A percentile compares a stretch with the other conserved stretches of the same genome.
These are phyloP conservation scores for Cyclotella choctawhatcheeana DNA, from an alignment of 108 stramenopile genomes.

Conservation along the genomic window DNA sequence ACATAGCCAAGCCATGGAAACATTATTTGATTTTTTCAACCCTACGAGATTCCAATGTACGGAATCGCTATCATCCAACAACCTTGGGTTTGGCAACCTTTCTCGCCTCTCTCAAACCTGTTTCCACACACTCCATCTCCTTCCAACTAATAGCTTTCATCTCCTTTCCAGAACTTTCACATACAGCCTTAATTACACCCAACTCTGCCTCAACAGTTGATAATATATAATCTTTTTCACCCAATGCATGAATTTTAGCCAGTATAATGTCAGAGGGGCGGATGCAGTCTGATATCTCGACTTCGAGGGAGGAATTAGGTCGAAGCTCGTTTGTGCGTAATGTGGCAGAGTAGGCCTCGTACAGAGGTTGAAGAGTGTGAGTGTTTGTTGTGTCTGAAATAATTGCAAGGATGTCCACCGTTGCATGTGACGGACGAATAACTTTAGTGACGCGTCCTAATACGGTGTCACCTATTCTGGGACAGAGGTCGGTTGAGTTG, in stretches of 20 bases:
- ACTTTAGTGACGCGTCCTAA: slow-evolving; percentile 73
- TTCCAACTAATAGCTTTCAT: slow-evolving; percentile 92
- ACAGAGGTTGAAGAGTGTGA: slow-evolving; percentile 31
- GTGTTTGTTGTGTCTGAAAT: slow-evolving; percentile 38
- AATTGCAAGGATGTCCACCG: slow-evolving; percentile 70
- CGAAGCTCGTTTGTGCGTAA: slow-evolving; percentile 81
- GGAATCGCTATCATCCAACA: slow-evolving; percentile 1
- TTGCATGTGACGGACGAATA: slow-evolving; percentile 59
- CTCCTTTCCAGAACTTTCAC: slow-evolving; percentile 52
- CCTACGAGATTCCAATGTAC: too few relatives aligned
- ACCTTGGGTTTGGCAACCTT: slow-evolving; percentile 90
- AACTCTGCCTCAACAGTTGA: slow-evolving; percentile 88
- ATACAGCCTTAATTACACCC: slow-evolving; percentile 85
- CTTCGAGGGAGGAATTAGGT: slow-evolving; percentile 62
- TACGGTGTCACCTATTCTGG: slow-evolving; percentile 61
- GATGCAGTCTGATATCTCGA: slow-evolving; percentile 71
- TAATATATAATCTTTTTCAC: slow-evolving; percentile 81
- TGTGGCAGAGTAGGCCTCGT: slow-evolving; percentile 43
- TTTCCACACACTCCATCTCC: slow-evolving; percentile 91
- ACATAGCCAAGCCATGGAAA: too few relatives aligned
- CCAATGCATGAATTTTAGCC: slow-evolving; percentile 80
- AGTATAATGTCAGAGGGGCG: slow-evolving; percentile 87
- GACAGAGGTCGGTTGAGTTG: slow-evolving; percentile 21
- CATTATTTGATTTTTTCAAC: too few relatives aligned
- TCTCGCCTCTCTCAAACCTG: slow-evolving; percentile 73